Percentiles rank a stretch among this genome's conserved stretches.
Conservation (phyloP, 805 yeast genomes). For the Candida bentonensis region DNA sequence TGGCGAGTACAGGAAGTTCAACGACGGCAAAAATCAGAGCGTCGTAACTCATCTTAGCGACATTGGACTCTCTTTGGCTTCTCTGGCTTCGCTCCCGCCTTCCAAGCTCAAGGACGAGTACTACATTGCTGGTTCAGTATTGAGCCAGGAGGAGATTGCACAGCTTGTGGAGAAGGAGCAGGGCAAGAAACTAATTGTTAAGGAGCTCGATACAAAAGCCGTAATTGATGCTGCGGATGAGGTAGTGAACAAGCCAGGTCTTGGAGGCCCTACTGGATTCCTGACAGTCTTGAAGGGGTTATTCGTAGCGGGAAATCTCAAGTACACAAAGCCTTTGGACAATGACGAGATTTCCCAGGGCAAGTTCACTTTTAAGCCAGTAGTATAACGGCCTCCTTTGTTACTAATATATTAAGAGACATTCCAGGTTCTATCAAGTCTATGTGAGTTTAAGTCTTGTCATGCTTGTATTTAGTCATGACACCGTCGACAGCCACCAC, state of each 20-base stretch:
- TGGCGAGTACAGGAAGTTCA: conserved; percentile 2
- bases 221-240: not conserved
- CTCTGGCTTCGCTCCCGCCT: conserved; percentile 10
- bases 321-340: not conserved
- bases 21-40: conserved; percentile 6
- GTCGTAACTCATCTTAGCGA: conserved; percentile 12
- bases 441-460: too few relatives aligned
- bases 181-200: conserved; percentile 10
- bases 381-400: too few relatives aligned
- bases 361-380: conserved; percentile 1
- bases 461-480: not conserved
- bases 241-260: not conserved
- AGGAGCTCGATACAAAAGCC: not conserved
- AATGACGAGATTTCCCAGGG: not conserved
- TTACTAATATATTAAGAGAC: too few relatives aligned
- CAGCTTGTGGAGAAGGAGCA: conserved; percentile 10
- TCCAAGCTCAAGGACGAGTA: conserved; percentile 13
- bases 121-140: conserved; percentile 8
- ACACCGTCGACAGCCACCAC: conserved; percentile 36
- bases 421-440: too few relatives aligned
- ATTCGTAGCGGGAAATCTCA: not conserved
- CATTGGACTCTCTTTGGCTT: conserved; percentile 15
- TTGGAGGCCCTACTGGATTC: not conserved
- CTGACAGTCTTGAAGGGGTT: not conserved
- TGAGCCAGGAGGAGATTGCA: conserved; percentile 8